Evolutionary conservation across 331 rosid species (phyloP), one percentile per base, ranked within the genome.

Genomic region (Phaseolus coccineus): DNA sequence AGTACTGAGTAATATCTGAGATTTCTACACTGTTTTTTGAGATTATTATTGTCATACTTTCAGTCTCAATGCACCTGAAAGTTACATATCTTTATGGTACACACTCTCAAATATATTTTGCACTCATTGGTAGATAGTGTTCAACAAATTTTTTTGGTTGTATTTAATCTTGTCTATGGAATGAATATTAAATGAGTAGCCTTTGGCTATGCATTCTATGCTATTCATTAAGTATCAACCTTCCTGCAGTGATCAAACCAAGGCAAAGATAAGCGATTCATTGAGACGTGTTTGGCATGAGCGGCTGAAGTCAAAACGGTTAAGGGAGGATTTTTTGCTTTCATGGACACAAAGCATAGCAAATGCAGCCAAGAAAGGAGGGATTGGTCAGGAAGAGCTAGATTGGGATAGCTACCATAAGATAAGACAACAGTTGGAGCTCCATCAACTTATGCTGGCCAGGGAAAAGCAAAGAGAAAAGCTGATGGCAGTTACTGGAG

Each of bases 361-460:
- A 27, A 83, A 87, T 77, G 92, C 78, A 7, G 97, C 99, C 55
- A 91, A 84, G 89, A 82, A 83, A 63, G 98, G 99, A 77, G 96
- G 87, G n/a, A 48, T 13, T 65, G 87, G 67, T 22, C 75, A 86
- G 61, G 71, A 82, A 58, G 87, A 88, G 83, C 76, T 87, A 85
- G 86, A 80, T 33, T 86, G 89, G 89, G 81, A 86, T 78, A 82
- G 89, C 85, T 83, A 76, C 69, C 37, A 80, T 58, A 79, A 65
- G 72, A 79, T 76, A 65, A 80, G 71, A 65, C 81, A 80, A 59
- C 75, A 85, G 69, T 14, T 65, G 74, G 83, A 79, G 78, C 72
- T 31, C 55, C 78, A 13, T 9, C 80, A 28, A 44, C 62, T 57
- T 19, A 59, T 28, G 39, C 68, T 25, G 73, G 80, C 72, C 28